These are phyloP conservation scores for Microstroma glucosiphilum DNA, from an alignment of 1,284 basidiomycete genomes.

Conservation along the genomic window DNA sequence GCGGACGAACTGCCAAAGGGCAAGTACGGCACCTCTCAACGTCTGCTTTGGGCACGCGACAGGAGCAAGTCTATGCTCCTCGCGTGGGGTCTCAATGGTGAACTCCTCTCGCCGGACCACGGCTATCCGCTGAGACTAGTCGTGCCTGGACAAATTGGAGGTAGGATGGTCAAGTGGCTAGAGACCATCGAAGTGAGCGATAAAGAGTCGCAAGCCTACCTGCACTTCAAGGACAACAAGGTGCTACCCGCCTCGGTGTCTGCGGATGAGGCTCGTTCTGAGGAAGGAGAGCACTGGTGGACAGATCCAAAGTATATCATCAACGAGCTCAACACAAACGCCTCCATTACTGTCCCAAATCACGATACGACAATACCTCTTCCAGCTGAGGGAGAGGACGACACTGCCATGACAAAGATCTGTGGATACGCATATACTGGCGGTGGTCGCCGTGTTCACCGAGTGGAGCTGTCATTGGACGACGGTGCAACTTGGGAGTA, in stretches of 20 bases:
- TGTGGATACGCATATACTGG: slow-evolving; percentile 64
- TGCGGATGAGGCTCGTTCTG: slow-evolving; percentile 59
- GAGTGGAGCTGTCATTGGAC: slow-evolving; percentile 63
- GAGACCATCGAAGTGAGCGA: slow-evolving; percentile 59
- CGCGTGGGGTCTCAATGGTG: slow-evolving; percentile 61
- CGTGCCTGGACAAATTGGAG: slow-evolving; percentile 64
- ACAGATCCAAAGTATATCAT: slow-evolving; percentile 58
- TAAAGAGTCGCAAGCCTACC: slow-evolving; percentile 57
- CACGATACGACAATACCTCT: slow-evolving; percentile 58
- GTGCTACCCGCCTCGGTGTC: slow-evolving; percentile 60
- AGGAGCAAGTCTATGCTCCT: slow-evolving; percentile 60
- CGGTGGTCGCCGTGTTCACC: slow-evolving; percentile 61
- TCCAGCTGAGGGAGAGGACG: slow-evolving; percentile 6
- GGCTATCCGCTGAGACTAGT: slow-evolving; percentile 63
- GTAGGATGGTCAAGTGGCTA: slow-evolving; percentile 59
- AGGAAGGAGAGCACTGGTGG: slow-evolving; percentile 59
- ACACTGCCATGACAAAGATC: slow-evolving; percentile 50
- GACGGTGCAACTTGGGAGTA: slow-evolving; percentile 60
- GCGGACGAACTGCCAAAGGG: slow-evolving; percentile 62
- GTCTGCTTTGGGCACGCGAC: slow-evolving; percentile 57
- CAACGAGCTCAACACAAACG: slow-evolving; percentile 63
- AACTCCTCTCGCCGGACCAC: slow-evolving; percentile 59
- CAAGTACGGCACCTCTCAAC: slow-evolving; percentile 63
- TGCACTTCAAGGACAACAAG: slow-evolving; percentile 59
- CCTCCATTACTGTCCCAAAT: slow-evolving; percentile 60